Evolutionary conservation across 2,329 filamentous ascomycete species (phyloP).

Genomic region (Blastomyces gilchristii): DNA sequence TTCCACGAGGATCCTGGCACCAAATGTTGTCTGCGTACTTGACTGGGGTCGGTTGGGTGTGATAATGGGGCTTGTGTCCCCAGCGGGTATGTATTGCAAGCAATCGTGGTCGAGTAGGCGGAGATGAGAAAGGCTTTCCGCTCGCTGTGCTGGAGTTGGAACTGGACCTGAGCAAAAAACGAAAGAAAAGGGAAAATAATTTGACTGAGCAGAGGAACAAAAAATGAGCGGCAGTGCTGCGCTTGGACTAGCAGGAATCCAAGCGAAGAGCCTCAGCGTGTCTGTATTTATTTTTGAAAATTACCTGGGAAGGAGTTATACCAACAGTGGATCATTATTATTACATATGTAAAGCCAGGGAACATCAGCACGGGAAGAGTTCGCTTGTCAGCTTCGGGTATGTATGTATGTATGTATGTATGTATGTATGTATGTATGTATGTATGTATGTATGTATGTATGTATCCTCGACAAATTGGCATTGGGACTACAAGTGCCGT

Average conservation of each 20-base stretch:
- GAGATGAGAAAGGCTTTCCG: neutral
- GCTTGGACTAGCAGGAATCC: neutral
- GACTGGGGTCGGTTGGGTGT: neutral
- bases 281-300: neutral
- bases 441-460: too few species aligned
- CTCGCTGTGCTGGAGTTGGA: neutral
- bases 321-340: neutral
- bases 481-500: neutral
- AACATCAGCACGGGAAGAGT: too few species aligned
- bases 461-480: neutral
- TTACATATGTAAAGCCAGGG: neutral
- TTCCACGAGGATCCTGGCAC: conserved; percentile 1
- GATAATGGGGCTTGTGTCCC: neutral
- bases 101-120: neutral
- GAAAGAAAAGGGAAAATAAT: neutral
- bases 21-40: neutral
- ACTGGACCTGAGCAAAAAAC: neutral
- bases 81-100: neutral
- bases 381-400: neutral
- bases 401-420: too few species aligned
- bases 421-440: neutral
- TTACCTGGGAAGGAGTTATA: neutral
- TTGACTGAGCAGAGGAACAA: neutral
- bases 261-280: neutral
- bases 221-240: neutral